Evolutionary conservation across 805 yeast species (phyloP).

Genomic region (Sugiyamaella qingdaonensis): DNA sequence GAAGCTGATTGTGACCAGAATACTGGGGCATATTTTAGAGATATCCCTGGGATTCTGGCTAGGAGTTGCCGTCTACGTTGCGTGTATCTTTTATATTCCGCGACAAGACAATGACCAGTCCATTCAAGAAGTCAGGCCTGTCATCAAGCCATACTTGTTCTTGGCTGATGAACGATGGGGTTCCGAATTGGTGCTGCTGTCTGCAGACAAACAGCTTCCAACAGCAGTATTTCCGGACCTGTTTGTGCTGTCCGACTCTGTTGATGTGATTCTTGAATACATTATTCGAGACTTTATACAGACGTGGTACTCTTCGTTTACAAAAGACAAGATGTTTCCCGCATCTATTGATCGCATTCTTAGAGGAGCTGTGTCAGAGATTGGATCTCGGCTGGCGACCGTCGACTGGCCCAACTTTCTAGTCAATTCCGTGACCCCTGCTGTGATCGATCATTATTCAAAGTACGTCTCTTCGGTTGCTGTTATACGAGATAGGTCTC

Average conservation of each 20-base stretch:
- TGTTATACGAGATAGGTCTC: slow-evolving; percentile 26
- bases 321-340: slow-evolving; percentile 37
- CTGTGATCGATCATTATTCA: slow-evolving; percentile 59
- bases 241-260: slow-evolving; percentile 47
- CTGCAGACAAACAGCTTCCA: slow-evolving; percentile 14
- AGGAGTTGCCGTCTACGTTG: slow-evolving; percentile 8
- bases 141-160: slow-evolving; percentile 11
- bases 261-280: slow-evolving; percentile 47
- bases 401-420: slow-evolving; percentile 55
- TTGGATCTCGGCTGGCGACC: slow-evolving; percentile 41
- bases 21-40: slow-evolving; percentile 16
- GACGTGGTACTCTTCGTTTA: slow-evolving; percentile 53
- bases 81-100: slow-evolving; percentile 8
- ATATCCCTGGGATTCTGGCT: slow-evolving; percentile 14
- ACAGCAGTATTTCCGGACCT: slow-evolving; percentile 38
- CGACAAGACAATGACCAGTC: neutral
- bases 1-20: slow-evolving; percentile 9
- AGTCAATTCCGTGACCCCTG: slow-evolving; percentile 57
- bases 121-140: neutral
- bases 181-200: slow-evolving; percentile 12
- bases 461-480: slow-evolving; percentile 44
- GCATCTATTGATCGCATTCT: slow-evolving; percentile 45
- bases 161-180: slow-evolving; percentile 9
- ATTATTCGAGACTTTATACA: slow-evolving; percentile 51
- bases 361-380: slow-evolving; percentile 36